phyloP scores from a whole-genome alignment of 1,139 yeast species.

The Taiozyma sp. region DNA sequence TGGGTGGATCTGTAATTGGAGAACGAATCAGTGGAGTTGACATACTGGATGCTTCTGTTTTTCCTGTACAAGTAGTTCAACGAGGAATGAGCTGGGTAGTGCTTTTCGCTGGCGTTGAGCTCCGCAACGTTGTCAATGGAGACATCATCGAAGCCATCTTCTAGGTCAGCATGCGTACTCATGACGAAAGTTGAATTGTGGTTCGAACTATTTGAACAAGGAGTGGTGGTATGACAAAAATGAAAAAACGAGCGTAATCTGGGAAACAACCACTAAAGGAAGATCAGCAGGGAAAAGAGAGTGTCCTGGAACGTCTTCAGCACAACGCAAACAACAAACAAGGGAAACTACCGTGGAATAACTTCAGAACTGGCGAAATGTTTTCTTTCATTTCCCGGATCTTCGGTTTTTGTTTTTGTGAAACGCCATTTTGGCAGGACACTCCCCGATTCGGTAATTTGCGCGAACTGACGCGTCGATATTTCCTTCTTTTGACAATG shows the following conservation, averaged over 20 bases:
- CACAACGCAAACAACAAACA: not conserved
- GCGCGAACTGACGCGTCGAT: not conserved
- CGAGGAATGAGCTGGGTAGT: constrained; percentile 5
- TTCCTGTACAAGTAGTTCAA: constrained; percentile 8
- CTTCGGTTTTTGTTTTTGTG: not conserved
- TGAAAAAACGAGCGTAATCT: not conserved
- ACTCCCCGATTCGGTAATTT: not conserved
- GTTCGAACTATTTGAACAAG: not conserved
- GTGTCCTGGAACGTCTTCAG: not conserved
- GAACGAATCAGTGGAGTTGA: constrained; percentile 8
- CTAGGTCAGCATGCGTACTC: not conserved
- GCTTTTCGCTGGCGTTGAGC: not conserved
- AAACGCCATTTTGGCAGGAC: not conserved
- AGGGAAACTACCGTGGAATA: not conserved
- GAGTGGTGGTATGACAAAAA: not conserved
- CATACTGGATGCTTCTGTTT: constrained; percentile 2
- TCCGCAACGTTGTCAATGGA: constrained; percentile 11
- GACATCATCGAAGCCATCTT: constrained; percentile 16
- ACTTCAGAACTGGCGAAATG: no score
- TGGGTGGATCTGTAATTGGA: constrained; percentile 12
- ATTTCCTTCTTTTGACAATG: not conserved
- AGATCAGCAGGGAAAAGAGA: not conserved
- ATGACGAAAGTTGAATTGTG: not conserved
- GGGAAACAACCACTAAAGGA: not conserved
- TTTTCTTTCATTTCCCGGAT: no score